Conservation (phyloP, 1,284 basidiomycete genomes). For the Laetiporus sulphureus region DNA sequence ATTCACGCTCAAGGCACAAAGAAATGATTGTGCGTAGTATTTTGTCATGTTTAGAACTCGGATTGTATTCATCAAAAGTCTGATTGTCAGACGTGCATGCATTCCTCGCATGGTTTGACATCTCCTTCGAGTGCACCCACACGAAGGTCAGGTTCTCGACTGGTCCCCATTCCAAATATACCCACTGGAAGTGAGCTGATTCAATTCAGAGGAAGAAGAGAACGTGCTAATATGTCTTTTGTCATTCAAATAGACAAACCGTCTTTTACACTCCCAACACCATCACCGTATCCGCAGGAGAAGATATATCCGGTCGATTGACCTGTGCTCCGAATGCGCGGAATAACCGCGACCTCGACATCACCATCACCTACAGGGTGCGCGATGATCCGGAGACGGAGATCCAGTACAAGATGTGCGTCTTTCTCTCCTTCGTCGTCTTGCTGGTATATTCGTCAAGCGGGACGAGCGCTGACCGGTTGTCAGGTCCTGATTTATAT, state of each 20-base stretch:
- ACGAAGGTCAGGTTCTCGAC: slow-evolving; percentile 95
- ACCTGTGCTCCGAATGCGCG: slow-evolving; percentile 81
- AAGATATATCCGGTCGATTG: slow-evolving; percentile 67
- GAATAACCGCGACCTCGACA: slow-evolving; percentile 93
- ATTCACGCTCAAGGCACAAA: slow-evolving; percentile 79
- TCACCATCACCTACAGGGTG: slow-evolving; percentile 67
- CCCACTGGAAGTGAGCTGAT: slow-evolving; percentile 87
- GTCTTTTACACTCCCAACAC: slow-evolving; percentile 93
- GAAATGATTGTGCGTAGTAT: slow-evolving; percentile 80
- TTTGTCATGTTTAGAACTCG: slow-evolving; percentile 1
- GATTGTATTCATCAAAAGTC: background rate
- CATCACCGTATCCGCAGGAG: slow-evolving; percentile 56
- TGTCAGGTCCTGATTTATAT: slow-evolving; percentile 58
- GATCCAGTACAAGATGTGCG: slow-evolving; percentile 78
- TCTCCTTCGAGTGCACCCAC: slow-evolving; percentile 93
- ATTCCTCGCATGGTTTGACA: slow-evolving; percentile 99
- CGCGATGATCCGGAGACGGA: slow-evolving; percentile 28
- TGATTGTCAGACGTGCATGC: slow-evolving; percentile 78
- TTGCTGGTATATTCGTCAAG: slow-evolving; percentile 9
- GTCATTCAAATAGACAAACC: slow-evolving; percentile 79
- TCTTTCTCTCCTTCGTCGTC: slow-evolving; percentile 27
- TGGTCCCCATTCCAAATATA: slow-evolving; percentile 94
- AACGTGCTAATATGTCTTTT: too few relatives aligned
- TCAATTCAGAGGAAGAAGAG: too few relatives aligned
- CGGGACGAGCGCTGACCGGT: slow-evolving; percentile 52